Percentiles rank a stretch among this genome's conserved stretches.
Evolutionary conservation across 1,284 basidiomycete genomes (phyloP).

Genomic region (Meira nashicola): DNA sequence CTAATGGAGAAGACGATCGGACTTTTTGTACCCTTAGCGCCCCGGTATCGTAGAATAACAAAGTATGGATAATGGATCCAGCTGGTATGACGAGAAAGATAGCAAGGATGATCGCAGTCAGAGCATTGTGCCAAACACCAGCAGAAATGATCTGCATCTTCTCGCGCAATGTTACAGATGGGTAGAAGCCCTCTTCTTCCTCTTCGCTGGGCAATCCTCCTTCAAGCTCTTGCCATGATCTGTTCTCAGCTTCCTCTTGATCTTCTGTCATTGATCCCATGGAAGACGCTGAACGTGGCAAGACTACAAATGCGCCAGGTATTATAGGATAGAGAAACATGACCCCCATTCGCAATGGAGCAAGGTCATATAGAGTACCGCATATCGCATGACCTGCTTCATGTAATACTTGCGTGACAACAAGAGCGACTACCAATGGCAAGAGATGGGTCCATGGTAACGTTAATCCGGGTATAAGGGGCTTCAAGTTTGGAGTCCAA

Average conservation of each 20-base stretch:
- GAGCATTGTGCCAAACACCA: conserved; percentile 22
- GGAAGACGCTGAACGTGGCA: conserved; percentile 8
- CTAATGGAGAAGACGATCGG: not conserved
- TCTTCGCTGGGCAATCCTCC: not conserved
- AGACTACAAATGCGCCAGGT: conserved; percentile 17
- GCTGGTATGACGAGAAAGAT: conserved; percentile 1
- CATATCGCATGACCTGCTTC: conserved; percentile 22
- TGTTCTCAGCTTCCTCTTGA: not conserved
- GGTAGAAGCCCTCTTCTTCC: not conserved
- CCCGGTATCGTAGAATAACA: no score
- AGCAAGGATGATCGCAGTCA: not conserved
- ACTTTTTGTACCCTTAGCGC: not conserved
- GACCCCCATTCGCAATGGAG: conserved; percentile 14
- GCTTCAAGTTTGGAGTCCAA: not conserved
- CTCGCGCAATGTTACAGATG: not conserved
- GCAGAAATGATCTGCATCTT: conserved; percentile 16
- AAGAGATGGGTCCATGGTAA: conserved; percentile 7
- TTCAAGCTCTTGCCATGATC: not conserved
- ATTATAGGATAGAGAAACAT: conserved; percentile 17
- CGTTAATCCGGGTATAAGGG: conserved; percentile 15
- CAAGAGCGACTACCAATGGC: conserved; percentile 6
- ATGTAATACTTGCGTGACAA: conserved; percentile 13
- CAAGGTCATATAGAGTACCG: conserved; percentile 13
- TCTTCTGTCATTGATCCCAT: not conserved
- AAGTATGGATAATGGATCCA: conserved; percentile 2